phyloP scores from a whole-genome alignment of 805 yeast species.

The Debaryomyces hansenii region DNA sequence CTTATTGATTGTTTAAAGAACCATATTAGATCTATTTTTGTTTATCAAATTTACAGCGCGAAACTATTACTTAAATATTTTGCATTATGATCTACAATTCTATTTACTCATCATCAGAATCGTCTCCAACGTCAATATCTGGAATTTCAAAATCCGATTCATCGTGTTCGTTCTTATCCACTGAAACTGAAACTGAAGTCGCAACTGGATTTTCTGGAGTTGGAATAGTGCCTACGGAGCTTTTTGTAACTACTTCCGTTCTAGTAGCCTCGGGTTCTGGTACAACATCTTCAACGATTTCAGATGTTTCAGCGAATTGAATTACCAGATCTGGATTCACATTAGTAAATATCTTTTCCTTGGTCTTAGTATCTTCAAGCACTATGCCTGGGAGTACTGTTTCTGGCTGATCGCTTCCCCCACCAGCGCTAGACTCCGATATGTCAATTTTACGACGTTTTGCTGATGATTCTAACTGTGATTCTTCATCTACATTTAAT shows the following conservation, averaged over 20 bases:
- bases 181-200: neutral
- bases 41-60: neutral
- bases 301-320: neutral
- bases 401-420: neutral
- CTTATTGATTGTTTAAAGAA: neutral
- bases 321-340: neutral
- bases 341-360: conserved; percentile 1
- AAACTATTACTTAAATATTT: neutral
- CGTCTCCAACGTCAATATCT: conserved; percentile 43
- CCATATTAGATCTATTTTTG: neutral
- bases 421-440: neutral
- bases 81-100: neutral
- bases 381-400: neutral
- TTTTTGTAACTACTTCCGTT: neutral
- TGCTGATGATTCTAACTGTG: conserved; percentile 9
- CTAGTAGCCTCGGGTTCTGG: neutral
- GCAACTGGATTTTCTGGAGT: neutral
- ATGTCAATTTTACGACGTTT: conserved; percentile 3
- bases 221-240: too few species aligned
- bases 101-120: conserved; percentile 36
- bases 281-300: neutral
- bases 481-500: neutral
- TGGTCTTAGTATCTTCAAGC: neutral
- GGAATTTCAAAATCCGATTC: conserved; percentile 56
- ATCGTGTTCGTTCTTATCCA: conserved; percentile 23